Evolutionary conservation across 75 land plant genomes (phyloP).

Genomic region (Cryptomeria japonica): DNA sequence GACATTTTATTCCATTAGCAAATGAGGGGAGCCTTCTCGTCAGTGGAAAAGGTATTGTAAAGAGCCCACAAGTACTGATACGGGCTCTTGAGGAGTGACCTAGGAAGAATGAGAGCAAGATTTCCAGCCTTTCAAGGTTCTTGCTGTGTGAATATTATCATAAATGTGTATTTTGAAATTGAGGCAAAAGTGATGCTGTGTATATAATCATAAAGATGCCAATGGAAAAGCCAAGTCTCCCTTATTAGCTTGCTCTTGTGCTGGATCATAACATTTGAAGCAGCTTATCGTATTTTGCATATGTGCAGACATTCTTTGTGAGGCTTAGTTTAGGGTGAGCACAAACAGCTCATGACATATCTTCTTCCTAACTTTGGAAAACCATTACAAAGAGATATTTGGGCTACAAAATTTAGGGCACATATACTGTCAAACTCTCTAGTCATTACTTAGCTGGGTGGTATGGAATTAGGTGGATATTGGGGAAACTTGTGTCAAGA

Average conservation of each 20-base stretch:
- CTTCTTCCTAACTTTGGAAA: not conserved
- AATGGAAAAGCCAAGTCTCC: not conserved
- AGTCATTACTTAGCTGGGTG: not conserved
- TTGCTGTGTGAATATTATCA: not conserved
- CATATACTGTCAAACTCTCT: not conserved
- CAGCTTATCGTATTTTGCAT: not conserved
- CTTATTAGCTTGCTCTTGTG: not conserved
- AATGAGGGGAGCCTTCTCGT: not conserved
- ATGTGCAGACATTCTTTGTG: not conserved
- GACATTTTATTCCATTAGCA: not conserved
- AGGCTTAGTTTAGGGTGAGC: not conserved
- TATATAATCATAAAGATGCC: not conserved
- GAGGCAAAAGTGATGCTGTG: not conserved
- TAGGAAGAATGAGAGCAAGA: not conserved
- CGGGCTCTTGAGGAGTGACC: not conserved
- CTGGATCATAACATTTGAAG: not conserved
- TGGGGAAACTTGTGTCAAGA: not conserved
- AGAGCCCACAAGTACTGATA: not conserved
- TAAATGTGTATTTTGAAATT: not conserved
- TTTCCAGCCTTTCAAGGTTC: not conserved
- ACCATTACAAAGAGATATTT: not conserved
- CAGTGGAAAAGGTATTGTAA: not conserved
- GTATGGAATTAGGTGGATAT: not conserved
- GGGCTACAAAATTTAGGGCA: not conserved
- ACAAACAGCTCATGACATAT: not conserved